Percentiles rank a stretch among this genome's conserved stretches.
phyloP scores from a whole-genome alignment of 2,329 filamentous ascomycete genomes.

The Colletotrichum sp. region DNA sequence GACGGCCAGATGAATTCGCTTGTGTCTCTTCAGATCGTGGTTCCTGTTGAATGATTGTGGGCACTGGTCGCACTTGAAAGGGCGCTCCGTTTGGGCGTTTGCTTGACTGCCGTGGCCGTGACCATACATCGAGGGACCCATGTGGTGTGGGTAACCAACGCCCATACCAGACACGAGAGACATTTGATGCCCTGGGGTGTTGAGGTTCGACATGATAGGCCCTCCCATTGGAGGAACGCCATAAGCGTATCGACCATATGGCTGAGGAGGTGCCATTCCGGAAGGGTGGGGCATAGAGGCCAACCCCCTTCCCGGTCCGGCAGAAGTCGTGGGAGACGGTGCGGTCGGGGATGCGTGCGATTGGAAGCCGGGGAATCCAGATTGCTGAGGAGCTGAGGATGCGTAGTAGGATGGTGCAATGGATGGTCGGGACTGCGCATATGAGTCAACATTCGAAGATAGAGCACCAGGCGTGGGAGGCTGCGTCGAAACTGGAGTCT shows the following conservation, averaged over 20 bases:
- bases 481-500: constrained; percentile 45
- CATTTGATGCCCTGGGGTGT: constrained; percentile 75
- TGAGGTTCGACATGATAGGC: constrained; percentile 79
- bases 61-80: constrained; percentile 94
- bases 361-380: constrained; percentile 42
- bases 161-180: constrained; percentile 69
- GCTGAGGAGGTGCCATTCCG: constrained; percentile 53
- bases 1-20: constrained; percentile 90
- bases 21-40: constrained; percentile 94
- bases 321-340: constrained; percentile 42
- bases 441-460: constrained; percentile 64
- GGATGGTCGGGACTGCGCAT: constrained; percentile 51
- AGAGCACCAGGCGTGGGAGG: constrained; percentile 54
- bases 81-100: constrained; percentile 70
- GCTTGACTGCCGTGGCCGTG: constrained; percentile 56
- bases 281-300: constrained; percentile 29
- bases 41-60: constrained; percentile 95
- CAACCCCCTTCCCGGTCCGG: constrained; percentile 42
- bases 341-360: constrained; percentile 54
- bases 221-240: constrained; percentile 53
- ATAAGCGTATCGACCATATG: constrained; percentile 40
- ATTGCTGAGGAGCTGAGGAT: constrained; percentile 51
- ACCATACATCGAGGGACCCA: constrained; percentile 63
- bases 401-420: constrained; percentile 67
- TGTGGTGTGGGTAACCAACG: constrained; percentile 54